Conservation (phyloP, 305 asterid genomes). For the Nicotiana rustica region DNA sequence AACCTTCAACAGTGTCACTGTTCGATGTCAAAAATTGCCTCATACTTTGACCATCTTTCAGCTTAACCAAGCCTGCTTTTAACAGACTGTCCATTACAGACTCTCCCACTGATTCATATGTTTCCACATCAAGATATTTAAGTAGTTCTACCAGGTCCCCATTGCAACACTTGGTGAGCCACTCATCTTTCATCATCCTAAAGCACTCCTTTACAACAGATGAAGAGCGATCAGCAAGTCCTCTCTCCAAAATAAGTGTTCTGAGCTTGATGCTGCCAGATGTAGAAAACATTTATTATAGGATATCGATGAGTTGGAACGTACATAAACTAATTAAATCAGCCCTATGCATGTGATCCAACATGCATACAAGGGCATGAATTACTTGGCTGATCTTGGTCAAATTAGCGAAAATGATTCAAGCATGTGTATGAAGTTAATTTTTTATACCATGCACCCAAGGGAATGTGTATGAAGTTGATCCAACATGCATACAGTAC, state of each 20-base stretch:
- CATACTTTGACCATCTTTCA: constrained; percentile 74
- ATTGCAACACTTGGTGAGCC: constrained; percentile 87
- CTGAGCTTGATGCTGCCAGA: constrained; percentile 84
- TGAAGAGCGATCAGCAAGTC: constrained; percentile 87
- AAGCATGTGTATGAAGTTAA: not conserved
- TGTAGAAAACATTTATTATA: constrained; percentile 35
- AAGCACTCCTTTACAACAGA: constrained; percentile 86
- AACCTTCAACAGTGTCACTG: constrained; percentile 69
- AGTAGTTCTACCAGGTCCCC: constrained; percentile 79
- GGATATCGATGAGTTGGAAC: constrained; percentile 23
- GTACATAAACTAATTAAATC: not conserved
- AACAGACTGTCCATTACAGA: constrained; percentile 70
- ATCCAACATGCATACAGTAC: constrained; percentile 18
- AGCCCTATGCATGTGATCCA: constrained; percentile 2
- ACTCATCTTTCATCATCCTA: constrained; percentile 84
- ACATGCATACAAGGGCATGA: too few relatives aligned
- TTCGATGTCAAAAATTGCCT: constrained; percentile 53
- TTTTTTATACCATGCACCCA: not conserved
- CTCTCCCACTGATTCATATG: constrained; percentile 92
- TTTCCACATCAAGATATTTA: constrained; percentile 94
- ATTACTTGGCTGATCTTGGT: too few relatives aligned
- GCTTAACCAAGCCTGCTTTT: constrained; percentile 70
- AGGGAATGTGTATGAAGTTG: not conserved
- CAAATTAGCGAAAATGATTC: not conserved
- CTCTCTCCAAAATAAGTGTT: constrained; percentile 89